Evolutionary conservation across 208 protist species (phyloP), one percentile per base, ranked within the genome.

Genomic region (Acanthamoeba lenticulata): DNA sequence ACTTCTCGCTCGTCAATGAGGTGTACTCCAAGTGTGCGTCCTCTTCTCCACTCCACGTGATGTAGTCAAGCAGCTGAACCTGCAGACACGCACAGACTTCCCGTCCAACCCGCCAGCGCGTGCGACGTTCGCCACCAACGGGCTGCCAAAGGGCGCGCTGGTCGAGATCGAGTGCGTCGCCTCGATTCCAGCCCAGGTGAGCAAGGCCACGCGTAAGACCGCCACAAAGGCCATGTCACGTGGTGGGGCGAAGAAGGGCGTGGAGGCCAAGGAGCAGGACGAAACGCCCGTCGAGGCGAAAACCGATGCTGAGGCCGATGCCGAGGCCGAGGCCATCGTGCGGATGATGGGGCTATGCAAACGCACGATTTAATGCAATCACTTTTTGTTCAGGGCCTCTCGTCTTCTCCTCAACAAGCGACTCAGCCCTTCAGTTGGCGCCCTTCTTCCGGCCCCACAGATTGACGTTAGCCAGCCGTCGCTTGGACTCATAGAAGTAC

Each of bases 131-230:
- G 97, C 96, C 3, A 95, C 95, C 62, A 95, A 94, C 29, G 88
- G 40, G 24, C 95, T 98, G 15, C 97, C 97, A 11, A 96, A 95
- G 29, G 94, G 92, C 29, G 96, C 97, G 27, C 88, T 97, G 36
- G 88, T 98, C 19, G 97, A 98, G 90, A 98, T 98, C 62, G 96
- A 97, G 69, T 96, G 95, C 49, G 96, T 98, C 29, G 97, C 97
- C 32, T 79, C 92, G 3, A 49, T 96, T 17, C 3, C 49, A 3
- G 24, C 11, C 6, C 42, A 86, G 45, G 45, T 15, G 45, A 52
- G 9, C 27, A 65, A 9, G 27, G 11, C 57, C 13, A 65, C n/a
- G n/a, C n/a, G 27, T 3, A n/a, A 65, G 57, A 13, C 52, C 17
- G 52, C 17, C 52, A 21, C 52, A n/a, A n/a, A n/a, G n/a, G n/a